Conservation (phyloP, 805 yeast genomes). For the Zygosaccharomyces pseudorouxii region DNA sequence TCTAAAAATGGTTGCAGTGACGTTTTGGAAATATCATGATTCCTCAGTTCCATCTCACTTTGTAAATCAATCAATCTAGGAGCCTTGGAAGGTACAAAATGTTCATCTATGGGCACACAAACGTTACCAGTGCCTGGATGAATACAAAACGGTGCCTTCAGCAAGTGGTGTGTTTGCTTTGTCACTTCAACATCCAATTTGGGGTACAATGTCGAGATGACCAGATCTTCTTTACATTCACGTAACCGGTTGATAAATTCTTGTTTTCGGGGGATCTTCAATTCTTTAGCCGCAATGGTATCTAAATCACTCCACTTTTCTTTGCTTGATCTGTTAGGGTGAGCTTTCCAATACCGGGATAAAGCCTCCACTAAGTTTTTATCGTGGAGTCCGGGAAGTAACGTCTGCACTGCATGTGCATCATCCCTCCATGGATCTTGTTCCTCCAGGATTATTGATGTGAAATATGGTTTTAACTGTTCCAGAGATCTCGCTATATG, state of each 20-base stretch:
- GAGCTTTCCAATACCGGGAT: slow-evolving; percentile 52
- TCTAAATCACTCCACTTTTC: slow-evolving; percentile 80
- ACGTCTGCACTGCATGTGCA: slow-evolving; percentile 49
- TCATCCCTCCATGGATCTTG: slow-evolving; percentile 83
- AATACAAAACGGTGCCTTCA: slow-evolving; percentile 94
- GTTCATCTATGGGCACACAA: slow-evolving; percentile 68
- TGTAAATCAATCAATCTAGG: slow-evolving; percentile 69
- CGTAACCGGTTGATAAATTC: slow-evolving; percentile 42
- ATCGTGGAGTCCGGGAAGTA: slow-evolving; percentile 62
- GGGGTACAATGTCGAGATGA: slow-evolving; percentile 80
- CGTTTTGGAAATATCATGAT: slow-evolving; percentile 49
- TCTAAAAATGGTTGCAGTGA: slow-evolving; percentile 67
- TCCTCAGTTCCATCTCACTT: slow-evolving; percentile 54
- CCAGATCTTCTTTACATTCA: slow-evolving; percentile 78
- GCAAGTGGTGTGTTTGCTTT: slow-evolving; percentile 79
- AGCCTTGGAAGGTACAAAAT: slow-evolving; percentile 71
- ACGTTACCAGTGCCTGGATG: slow-evolving; percentile 95
- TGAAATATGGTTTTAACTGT: slow-evolving; percentile 58
- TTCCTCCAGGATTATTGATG: slow-evolving; percentile 60
- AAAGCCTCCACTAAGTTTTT: slow-evolving; percentile 50
- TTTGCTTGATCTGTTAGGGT: slow-evolving; percentile 49
- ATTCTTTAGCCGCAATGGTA: slow-evolving; percentile 40
- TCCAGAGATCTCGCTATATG: slow-evolving; percentile 73
- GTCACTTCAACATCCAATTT: slow-evolving; percentile 92
- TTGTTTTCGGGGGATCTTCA: slow-evolving; percentile 24